Evolutionary conservation across 2,329 filamentous ascomycete species (phyloP).

Genomic region (Penicillium sclerotiorum): DNA sequence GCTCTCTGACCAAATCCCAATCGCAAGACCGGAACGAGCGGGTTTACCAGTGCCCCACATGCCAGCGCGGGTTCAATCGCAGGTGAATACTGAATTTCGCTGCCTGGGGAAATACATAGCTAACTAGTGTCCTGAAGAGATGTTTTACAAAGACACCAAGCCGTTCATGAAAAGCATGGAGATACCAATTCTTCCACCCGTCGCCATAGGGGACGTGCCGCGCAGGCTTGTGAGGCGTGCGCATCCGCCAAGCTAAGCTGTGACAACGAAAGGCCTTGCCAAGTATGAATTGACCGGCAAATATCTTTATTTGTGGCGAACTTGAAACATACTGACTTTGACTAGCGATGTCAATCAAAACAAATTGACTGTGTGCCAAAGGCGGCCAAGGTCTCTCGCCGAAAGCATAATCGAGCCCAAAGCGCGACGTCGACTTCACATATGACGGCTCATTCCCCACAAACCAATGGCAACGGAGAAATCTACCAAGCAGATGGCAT

Average conservation of each 20-base stretch:
- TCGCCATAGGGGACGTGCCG: slow-evolving; percentile 12
- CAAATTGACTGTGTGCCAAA: slow-evolving; percentile 11
- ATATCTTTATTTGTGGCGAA: too few species aligned
- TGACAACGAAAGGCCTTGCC: slow-evolving; percentile 17
- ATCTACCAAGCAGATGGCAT: neutral
- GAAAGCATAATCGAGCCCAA: neutral
- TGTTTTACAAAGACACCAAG: slow-evolving; percentile 19
- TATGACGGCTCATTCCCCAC: neutral
- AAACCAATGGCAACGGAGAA: neutral
- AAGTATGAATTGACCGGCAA: slow-evolving; percentile 5
- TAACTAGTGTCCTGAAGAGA: slow-evolving; percentile 13
- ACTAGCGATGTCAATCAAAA: slow-evolving; percentile 13
- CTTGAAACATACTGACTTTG: neutral
- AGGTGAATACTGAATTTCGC: slow-evolving; percentile 3
- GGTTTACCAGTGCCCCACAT: slow-evolving; percentile 17
- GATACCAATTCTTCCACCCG: slow-evolving; percentile 4
- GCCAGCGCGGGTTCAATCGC: slow-evolving; percentile 19
- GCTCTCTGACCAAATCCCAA: neutral
- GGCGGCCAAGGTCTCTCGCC: neutral
- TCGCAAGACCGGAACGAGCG: slow-evolving; percentile 20
- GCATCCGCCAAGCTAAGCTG: slow-evolving; percentile 17
- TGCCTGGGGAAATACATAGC: neutral
- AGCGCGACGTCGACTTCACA: neutral
- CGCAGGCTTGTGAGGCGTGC: slow-evolving; percentile 17
- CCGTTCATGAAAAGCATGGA: slow-evolving; percentile 14